Conservation (phyloP, 441 rosid species). For the Erysimum cheiri region DNA sequence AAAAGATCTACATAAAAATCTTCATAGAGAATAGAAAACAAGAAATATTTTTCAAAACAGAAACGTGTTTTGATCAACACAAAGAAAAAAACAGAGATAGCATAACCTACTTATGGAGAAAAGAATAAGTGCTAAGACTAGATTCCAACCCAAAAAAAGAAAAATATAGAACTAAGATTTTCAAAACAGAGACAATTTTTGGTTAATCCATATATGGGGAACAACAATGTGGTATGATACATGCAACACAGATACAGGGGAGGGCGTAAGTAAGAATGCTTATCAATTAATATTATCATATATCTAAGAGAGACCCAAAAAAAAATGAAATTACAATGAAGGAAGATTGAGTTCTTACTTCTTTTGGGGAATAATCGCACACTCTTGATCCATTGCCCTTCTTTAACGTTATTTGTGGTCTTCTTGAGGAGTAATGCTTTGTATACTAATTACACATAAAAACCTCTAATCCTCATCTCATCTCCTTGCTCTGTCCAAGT, state of each 20-base stretch:
- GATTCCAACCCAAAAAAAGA: too few species aligned
- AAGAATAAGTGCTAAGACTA: too few species aligned
- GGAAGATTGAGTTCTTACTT: slow-evolving; percentile 27
- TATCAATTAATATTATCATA: slow-evolving; percentile 20
- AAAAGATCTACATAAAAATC: too few species aligned
- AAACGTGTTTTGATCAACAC: neutral
- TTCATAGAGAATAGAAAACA: neutral
- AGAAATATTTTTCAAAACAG: neutral
- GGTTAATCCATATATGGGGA: slow-evolving; percentile 24
- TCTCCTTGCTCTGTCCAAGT: slow-evolving; percentile 37
- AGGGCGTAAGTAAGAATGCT: slow-evolving; percentile 29
- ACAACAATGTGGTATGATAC: slow-evolving; percentile 29
- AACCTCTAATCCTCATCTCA: slow-evolving; percentile 34
- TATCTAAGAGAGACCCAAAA: slow-evolving; percentile 21
- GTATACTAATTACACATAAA: slow-evolving; percentile 45
- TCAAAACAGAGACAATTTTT: slow-evolving; percentile 1
- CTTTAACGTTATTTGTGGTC: slow-evolving; percentile 27
- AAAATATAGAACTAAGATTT: neutral
- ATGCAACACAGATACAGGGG: slow-evolving; percentile 24
- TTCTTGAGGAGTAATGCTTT: slow-evolving; percentile 40
- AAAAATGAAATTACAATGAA: slow-evolving; percentile 20
- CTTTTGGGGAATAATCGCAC: neutral
- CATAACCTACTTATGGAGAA: too few species aligned
- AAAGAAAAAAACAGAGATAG: too few species aligned
- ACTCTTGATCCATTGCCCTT: slow-evolving; percentile 14